Conservation (phyloP, 805 yeast genomes). For the Saccharomycopsis babjevae region DNA sequence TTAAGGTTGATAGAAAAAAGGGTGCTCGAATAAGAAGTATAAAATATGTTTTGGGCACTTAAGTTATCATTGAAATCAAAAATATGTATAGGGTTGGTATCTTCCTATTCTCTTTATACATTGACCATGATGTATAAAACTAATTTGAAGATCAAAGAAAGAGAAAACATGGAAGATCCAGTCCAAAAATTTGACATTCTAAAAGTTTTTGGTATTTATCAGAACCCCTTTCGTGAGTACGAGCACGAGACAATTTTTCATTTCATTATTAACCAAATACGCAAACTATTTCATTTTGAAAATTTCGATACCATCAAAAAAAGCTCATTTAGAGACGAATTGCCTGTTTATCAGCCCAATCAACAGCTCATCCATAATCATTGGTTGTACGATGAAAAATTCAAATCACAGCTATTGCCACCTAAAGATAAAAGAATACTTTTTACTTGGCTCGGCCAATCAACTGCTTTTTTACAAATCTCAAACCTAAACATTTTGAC, state of each 20-base stretch:
- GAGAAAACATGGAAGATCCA: constrained; percentile 14
- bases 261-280: constrained; percentile 60
- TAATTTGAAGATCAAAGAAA: constrained; percentile 2
- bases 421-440: constrained; percentile 38
- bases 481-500: constrained; percentile 68
- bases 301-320: not conserved
- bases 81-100: constrained; percentile 13
- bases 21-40: not conserved
- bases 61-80: constrained; percentile 6
- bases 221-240: constrained; percentile 86
- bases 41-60: not conserved
- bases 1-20: not conserved
- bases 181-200: constrained; percentile 34
- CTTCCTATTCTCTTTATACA: constrained; percentile 15
- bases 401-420: constrained; percentile 23
- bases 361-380: constrained; percentile 18
- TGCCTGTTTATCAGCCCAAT: constrained; percentile 56
- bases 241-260: constrained; percentile 85
- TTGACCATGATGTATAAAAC: constrained; percentile 9
- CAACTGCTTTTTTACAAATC: constrained; percentile 67
- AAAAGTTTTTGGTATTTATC: constrained; percentile 66
- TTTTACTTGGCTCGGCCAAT: constrained; percentile 90
- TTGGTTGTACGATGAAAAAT: not conserved
- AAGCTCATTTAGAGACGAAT: constrained; percentile 34
- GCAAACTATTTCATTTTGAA: constrained; percentile 28